phyloP scores from a whole-genome alignment of 1,139 yeast species.

The Casaregolazyma lundiana region DNA sequence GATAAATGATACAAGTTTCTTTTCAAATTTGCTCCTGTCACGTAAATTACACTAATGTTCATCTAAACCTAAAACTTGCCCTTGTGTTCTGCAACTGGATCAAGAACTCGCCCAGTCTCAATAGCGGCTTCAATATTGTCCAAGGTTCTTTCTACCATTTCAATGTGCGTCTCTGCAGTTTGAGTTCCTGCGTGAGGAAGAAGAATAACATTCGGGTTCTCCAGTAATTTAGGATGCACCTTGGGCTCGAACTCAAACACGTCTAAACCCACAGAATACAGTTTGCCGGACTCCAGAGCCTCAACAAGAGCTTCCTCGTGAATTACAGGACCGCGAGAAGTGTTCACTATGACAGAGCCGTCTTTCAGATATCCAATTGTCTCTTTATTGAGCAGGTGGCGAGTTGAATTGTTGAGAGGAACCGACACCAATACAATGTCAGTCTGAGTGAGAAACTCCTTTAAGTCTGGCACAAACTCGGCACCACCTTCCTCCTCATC shows the following conservation, averaged over 20 bases:
- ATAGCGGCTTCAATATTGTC: conserved; percentile 43
- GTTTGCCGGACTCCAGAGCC: conserved; percentile 62
- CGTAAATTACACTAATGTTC: too few relatives aligned
- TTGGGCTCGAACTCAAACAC: conserved; percentile 82
- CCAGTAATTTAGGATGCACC: conserved; percentile 33
- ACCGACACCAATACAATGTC: conserved; percentile 61
- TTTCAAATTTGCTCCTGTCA: too few relatives aligned
- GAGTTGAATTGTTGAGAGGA: conserved; percentile 51
- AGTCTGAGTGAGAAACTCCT: conserved; percentile 50
- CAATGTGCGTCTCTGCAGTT: conserved; percentile 49
- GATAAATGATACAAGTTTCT: too few relatives aligned
- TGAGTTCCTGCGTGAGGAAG: conserved; percentile 69
- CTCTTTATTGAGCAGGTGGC: conserved; percentile 53
- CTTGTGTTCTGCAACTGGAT: conserved; percentile 39
- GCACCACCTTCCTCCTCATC: conserved; percentile 52
- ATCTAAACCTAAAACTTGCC: conserved; percentile 7
- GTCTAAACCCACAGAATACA: conserved; percentile 55
- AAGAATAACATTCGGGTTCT: conserved; percentile 45
- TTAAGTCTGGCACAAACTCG: conserved; percentile 46
- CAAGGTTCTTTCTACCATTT: conserved; percentile 55
- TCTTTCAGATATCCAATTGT: conserved; percentile 57
- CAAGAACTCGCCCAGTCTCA: conserved; percentile 53
- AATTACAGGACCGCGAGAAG: conserved; percentile 67
- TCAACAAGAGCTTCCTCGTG: conserved; percentile 60
- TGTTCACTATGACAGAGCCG: conserved; percentile 63